Base-by-base conservation (phyloP, 2,329 filamentous ascomycete genomes). In the Phialophora macrospora region DNA sequence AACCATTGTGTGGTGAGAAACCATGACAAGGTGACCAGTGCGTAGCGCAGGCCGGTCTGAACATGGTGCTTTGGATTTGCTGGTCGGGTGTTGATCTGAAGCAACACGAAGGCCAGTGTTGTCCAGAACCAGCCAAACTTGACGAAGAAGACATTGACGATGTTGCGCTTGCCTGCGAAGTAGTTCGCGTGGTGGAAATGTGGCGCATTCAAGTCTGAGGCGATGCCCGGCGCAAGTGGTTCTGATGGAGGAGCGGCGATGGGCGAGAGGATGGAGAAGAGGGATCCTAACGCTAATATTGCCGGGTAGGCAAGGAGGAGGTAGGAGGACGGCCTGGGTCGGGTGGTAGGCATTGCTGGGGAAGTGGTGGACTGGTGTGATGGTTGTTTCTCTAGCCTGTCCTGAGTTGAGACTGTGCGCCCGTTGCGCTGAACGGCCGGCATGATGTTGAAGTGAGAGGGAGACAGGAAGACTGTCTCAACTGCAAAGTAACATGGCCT, bases 91-190 rank as follows among this genome's bases (percentile, higher is more conserved):
- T 87, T 88, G 49, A 88, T 77, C 6, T 91, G 77, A 67, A 97
- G 92, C 17, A 86, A 77, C 38, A 85, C 78, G 73, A 97, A 93
- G 0, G 91, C 89, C 9, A 86, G 75, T 0, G 91, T 93, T 32
- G 92, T 88, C 95, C 95, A 99, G 57, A 89, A 85, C 95, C 95
- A 99, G 67, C 94, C 94, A 61, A 91, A 84, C 83, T 99, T 99
- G 74, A 99, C 95, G 75, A 98, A 99, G 73, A 93, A 85, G 55
- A 90, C 78, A 76, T 99, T 99, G 85, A 98, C 90, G 60, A 97
- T 73, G 80, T 99, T 99, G 77, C 88, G 85, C 80, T 99, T 99
- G 73, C 90, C 90, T 55, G 95, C 94, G 77, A 99, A 99, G 82
- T 98, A 99, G 75, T 81, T 82, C 14, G 66, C 66, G 20, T 60